These are phyloP conservation scores for Fraxinus dipetala DNA, from an alignment of 305 asterid species.

Conservation along the genomic window DNA sequence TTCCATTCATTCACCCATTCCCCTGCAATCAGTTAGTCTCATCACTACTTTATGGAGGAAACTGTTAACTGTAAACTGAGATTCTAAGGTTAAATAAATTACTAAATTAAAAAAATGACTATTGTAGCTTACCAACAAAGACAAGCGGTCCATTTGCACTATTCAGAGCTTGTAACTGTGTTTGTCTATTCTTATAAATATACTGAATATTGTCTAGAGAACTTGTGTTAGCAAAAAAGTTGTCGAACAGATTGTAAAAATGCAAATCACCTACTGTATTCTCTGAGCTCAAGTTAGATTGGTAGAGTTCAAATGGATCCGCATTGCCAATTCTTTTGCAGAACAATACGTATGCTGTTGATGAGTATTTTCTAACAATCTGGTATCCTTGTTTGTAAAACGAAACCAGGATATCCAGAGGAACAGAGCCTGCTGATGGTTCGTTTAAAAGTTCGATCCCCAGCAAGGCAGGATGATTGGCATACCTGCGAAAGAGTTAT, in stretches of 20 bases:
- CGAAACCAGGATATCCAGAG: constrained; percentile 55
- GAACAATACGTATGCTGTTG: constrained; percentile 67
- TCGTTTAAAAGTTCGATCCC: constrained; percentile 82
- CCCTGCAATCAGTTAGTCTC: constrained; percentile 37
- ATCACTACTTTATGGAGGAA: background rate
- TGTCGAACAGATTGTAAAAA: constrained; percentile 64
- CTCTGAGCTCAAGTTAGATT: constrained; percentile 50
- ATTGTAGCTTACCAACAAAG: constrained; percentile 54
- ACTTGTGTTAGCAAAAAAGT: constrained; percentile 49
- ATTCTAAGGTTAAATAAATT: background rate
- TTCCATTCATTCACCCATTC: constrained; percentile 86
- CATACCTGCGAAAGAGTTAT: constrained; percentile 48
- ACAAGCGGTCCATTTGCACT: constrained; percentile 67
- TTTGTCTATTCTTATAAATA: constrained; percentile 51
- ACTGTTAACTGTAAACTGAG: background rate
- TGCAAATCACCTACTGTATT: constrained; percentile 72
- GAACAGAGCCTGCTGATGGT: constrained; percentile 62
- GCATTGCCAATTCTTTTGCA: constrained; percentile 78
- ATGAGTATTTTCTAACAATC: constrained; percentile 56
- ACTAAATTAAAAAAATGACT: background rate
- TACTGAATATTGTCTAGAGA: constrained; percentile 51
- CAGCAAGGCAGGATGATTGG: constrained; percentile 63
- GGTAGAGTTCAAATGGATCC: constrained; percentile 65
- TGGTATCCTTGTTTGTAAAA: constrained; percentile 67
- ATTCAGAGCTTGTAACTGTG: constrained; percentile 61